Evolutionary conservation across 345 rosid genomes (phyloP), one percentile per base, ranked within the genome.

Genomic region (Bretschneidera sinensis): DNA sequence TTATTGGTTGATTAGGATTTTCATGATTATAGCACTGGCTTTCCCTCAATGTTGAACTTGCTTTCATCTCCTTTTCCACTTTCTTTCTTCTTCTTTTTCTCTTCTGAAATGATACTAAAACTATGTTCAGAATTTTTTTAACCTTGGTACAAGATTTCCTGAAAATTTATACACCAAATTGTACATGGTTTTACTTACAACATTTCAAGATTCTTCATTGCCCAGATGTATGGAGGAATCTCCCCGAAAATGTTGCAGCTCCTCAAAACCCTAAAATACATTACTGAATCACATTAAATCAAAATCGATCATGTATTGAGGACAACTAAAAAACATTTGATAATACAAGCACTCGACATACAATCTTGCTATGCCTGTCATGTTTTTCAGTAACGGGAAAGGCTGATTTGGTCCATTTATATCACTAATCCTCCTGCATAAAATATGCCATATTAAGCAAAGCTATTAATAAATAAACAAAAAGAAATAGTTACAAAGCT

Each of bases 391-490:
- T 34, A 16, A 7, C 25, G 88, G 86, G 64, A 86, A 83, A 56
- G 60, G 47, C 62, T 83, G 86, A 49, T 58, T 43, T 43, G 83
- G 78, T 57, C 79, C 85, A 61, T 21, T 68, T 63, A 86, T 68
- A 51, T 83, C 82, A 60, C 69, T 68, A 57, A 86, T 83, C 76
- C 81, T 83, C 83, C 92, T 86, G 80, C 55, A 55, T 28, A 60
- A 43, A 47, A 28, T n/a, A 45, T n/a, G 13, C 31, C 24, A 68
- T 25, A 43, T 23, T 66, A 48, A 67, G 10, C 54, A 54, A 43
- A n/a, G 18, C 20, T 1, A 13, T 47, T 10, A 45, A 31, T n/a
- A 52, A 51, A 57, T 49, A 61, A 51, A 39, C n/a, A 57, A 18
- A 67, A 62, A 55, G 11, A 54, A 31, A 17, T 53, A 16, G 1